Evolutionary conservation across 2,329 filamentous ascomycete genomes (phyloP).

Genomic region (Endocalyx cinctus): DNA sequence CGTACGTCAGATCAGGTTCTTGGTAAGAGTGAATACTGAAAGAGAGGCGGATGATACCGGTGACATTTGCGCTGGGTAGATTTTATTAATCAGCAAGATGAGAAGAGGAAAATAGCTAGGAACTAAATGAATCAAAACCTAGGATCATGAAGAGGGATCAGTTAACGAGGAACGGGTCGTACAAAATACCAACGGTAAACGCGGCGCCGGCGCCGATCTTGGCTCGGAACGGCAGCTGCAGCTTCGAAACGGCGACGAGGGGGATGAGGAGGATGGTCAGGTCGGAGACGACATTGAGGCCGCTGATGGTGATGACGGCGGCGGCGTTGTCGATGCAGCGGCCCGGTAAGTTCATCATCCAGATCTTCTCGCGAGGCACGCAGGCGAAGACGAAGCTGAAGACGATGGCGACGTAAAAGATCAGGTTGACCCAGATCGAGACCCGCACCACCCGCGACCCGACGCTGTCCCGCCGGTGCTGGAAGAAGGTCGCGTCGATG

Average conservation of each 20-base stretch:
- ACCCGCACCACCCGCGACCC: slow-evolving; percentile 2
- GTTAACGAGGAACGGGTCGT: slow-evolving; percentile 1
- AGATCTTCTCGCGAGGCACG: slow-evolving; percentile 7
- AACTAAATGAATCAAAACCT: too few species aligned
- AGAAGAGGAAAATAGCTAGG: too few species aligned
- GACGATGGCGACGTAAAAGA: slow-evolving; percentile 3
- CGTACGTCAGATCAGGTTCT: slow-evolving; percentile 4
- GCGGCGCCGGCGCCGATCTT: slow-evolving; percentile 13
- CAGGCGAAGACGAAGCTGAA: slow-evolving; percentile 8
- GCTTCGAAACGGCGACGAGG: slow-evolving; percentile 8
- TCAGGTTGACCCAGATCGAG: slow-evolving; percentile 7
- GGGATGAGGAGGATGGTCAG: slow-evolving; percentile 15
- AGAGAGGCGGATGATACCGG: slow-evolving; percentile 9
- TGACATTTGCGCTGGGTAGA: slow-evolving; percentile 7
- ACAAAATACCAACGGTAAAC: slow-evolving; percentile 19
- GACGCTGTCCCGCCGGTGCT: slow-evolving; percentile 2
- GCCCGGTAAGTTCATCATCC: slow-evolving; percentile 2
- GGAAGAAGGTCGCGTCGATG: slow-evolving; percentile 6
- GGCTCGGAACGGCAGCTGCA: slow-evolving; percentile 14
- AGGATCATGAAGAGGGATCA: too few species aligned
- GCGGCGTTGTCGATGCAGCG: slow-evolving; percentile 8
- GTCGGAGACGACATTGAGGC: slow-evolving; percentile 16
- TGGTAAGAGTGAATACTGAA: slow-evolving; percentile 6
- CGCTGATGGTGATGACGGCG: slow-evolving; percentile 1
- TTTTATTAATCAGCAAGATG: too few species aligned